A percentile compares a stretch with the other conserved stretches of the same genome.
Evolutionary conservation across 2,329 filamentous ascomycete genomes (phyloP).

Genomic region (Penicillium sp.): DNA sequence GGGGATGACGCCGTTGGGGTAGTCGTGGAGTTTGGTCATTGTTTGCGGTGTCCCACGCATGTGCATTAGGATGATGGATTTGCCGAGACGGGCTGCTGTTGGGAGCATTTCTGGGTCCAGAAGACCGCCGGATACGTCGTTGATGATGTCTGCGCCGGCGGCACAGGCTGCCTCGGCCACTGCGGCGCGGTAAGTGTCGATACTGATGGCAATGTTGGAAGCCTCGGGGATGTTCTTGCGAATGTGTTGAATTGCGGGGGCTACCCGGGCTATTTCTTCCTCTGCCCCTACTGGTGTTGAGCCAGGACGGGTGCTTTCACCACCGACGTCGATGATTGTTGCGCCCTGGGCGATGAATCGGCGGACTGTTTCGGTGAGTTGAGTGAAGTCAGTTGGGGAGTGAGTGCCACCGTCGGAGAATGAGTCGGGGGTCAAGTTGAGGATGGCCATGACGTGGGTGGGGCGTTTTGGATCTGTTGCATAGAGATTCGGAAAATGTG

Average conservation of each 20-base stretch:
- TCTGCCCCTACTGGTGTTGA: slow-evolving; percentile 66
- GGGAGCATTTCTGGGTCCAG: slow-evolving; percentile 80
- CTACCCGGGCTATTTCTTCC: slow-evolving; percentile 75
- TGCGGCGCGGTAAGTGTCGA: slow-evolving; percentile 87
- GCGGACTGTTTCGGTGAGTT: slow-evolving; percentile 60
- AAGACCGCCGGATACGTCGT: slow-evolving; percentile 84
- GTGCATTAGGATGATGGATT: slow-evolving; percentile 85
- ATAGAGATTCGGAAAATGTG: slow-evolving; percentile 55
- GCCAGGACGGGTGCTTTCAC: slow-evolving; percentile 85
- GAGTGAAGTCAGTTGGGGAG: slow-evolving; percentile 46
- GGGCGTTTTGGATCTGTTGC: slow-evolving; percentile 56
- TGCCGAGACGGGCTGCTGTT: slow-evolving; percentile 74
- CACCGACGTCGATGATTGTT: slow-evolving; percentile 87
- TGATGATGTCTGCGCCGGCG: slow-evolving; percentile 87
- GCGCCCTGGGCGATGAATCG: slow-evolving; percentile 69
- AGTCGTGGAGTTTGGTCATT: slow-evolving; percentile 71
- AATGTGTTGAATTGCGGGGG: slow-evolving; percentile 76
- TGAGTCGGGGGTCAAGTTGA: slow-evolving; percentile 94
- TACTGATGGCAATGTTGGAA: slow-evolving; percentile 69
- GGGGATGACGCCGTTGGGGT: slow-evolving; percentile 67
- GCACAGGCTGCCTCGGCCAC: slow-evolving; percentile 76
- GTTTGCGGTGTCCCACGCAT: slow-evolving; percentile 86
- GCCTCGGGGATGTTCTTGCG: slow-evolving; percentile 63
- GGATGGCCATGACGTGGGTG: slow-evolving; percentile 87
- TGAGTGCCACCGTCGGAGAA: slow-evolving; percentile 88